Base-by-base conservation (phyloP, 306 rosid species). In the Medicago ruthenica region DNA sequence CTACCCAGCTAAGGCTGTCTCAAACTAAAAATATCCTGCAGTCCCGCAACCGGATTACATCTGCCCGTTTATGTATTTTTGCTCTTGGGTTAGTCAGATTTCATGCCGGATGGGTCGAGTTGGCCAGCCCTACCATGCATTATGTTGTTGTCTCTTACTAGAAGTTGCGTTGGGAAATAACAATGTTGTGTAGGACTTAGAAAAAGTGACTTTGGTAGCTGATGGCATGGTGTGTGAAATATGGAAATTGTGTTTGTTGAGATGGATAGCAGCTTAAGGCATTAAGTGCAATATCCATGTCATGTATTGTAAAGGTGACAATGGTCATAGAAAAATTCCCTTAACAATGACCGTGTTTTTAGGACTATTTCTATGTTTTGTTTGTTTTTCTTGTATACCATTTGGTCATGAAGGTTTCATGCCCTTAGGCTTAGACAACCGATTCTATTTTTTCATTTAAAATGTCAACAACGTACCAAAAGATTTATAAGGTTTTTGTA, bases 221-320 rank as follows among this genome's bases (percentile, higher is more conserved):
- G 24, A 0, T 44, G 57, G 27, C 16, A 53, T 73, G 57, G 39
- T 36, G 15, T 21, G 9, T 67, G 48, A 48, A 68, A n/a, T 59
- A 51, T 69, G 76, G 11, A 58, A 67, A 77, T 68, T 45, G 41
- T 58, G 63, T 69, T 68, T 68, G 7, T 51, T 59, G 16, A 42
- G 31, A 31, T 68, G 70, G 42, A 14, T 18, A 10, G 37, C 67
- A 67, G 50, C 48, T 55, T 12, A 36, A 37, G 74, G 36, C 14
- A 53, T 76, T 53, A 7, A 22, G 42, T 55, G 22, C 39, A 24
- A 68, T 57, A 31, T 44, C 18, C 27, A 18, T 67, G 54, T 68
- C 48, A 12, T 44, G 24, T 58, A 53, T 68, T 15, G 3, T 13
- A 17, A 61, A 21, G 71, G 14, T 42, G 44, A 45, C 47, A 12